Evolutionary conservation across 2,329 filamentous ascomycete species (phyloP), one percentile per base, ranked within the genome.

Genomic region (Fusarium goolgardi): DNA sequence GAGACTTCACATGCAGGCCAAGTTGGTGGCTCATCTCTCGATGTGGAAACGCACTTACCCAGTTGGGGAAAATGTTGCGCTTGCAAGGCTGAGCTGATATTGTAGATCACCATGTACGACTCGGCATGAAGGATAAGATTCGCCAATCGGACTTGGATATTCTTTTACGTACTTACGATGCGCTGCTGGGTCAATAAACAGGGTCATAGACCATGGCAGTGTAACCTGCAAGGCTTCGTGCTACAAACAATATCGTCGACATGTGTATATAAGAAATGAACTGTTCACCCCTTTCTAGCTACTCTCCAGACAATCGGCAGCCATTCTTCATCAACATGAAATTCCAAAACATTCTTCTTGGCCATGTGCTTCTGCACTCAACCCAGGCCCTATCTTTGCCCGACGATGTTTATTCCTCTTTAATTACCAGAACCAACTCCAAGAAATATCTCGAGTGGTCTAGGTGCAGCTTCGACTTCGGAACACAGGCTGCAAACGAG

Each of bases 401-500:
- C 7, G 31, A 35, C 7, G 31, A 55, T 23, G 20, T 23, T 3
- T 21, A 21, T 6, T 6, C 18, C 4, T 8, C 37, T 2, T 1
- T 50, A 1, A 12, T 8, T 4, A 2, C 32, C 4, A 27, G 44
- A 31, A 10, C 35, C 9, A 31, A 29, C n/a, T 40, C 46, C 1
- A 35, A 44, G 3, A 32, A 25, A 3, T 15, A 23, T 3, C 13
- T 65, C 3, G 35, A 61, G 16, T 65, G 63, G 63, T 61, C 62
- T 1, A 15, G 41, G 16, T 65, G 63, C 4, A 35, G 47, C 13
- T 27, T 65, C 3, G 61, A 65, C 12, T 65, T 65, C 8, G 49
- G 55, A 35, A 12, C 16, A 4, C 21, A 63, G 7, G 2, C 6
- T 0, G 7, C 10, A 5, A 63, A 63, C 13, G 16, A 34, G 0